Conservation (phyloP, 805 yeast genomes). For the Yamadazyma laniorum region DNA sequence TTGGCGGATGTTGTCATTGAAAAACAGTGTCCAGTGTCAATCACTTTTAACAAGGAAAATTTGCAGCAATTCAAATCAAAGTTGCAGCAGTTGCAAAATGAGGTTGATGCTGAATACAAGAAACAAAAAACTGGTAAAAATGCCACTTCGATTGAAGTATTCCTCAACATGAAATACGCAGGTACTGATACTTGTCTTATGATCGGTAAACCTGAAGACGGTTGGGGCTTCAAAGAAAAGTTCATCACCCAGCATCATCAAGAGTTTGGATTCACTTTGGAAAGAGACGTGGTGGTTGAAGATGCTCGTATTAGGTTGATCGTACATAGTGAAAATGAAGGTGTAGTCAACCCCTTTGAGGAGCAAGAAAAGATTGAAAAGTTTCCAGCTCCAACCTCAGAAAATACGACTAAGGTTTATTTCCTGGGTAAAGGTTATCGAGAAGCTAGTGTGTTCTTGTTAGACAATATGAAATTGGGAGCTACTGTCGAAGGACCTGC, state of each 20-base stretch:
- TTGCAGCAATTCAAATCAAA: constrained; percentile 42
- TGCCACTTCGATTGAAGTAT: constrained; percentile 55
- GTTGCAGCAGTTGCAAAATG: constrained; percentile 41
- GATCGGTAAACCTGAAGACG: constrained; percentile 37
- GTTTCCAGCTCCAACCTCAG: not conserved
- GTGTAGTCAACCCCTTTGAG: constrained; percentile 51
- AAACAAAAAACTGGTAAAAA: constrained; percentile 49
- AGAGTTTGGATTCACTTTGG: constrained; percentile 35
- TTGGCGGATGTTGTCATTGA: constrained; percentile 29
- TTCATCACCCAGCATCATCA: constrained; percentile 26
- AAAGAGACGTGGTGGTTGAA: constrained; percentile 32
- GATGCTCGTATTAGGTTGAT: constrained; percentile 47
- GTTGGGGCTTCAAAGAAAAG: constrained; percentile 9
- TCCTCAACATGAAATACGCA: constrained; percentile 70
- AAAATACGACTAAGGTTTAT: constrained; percentile 14
- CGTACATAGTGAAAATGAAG: constrained; percentile 51
- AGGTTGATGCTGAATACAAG: constrained; percentile 34
- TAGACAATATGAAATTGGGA: constrained; percentile 20
- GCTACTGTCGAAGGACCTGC: constrained; percentile 24
- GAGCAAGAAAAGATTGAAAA: constrained; percentile 20
- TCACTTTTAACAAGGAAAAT: constrained; percentile 17
- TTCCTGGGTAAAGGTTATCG: constrained; percentile 29
- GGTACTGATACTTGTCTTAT: constrained; percentile 85
- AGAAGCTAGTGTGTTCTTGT: constrained; percentile 18
- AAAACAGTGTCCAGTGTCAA: constrained; percentile 31